These are phyloP conservation scores for Silene conica DNA, from an alignment of 148 eudicot genomes.

Conservation along the genomic window DNA sequence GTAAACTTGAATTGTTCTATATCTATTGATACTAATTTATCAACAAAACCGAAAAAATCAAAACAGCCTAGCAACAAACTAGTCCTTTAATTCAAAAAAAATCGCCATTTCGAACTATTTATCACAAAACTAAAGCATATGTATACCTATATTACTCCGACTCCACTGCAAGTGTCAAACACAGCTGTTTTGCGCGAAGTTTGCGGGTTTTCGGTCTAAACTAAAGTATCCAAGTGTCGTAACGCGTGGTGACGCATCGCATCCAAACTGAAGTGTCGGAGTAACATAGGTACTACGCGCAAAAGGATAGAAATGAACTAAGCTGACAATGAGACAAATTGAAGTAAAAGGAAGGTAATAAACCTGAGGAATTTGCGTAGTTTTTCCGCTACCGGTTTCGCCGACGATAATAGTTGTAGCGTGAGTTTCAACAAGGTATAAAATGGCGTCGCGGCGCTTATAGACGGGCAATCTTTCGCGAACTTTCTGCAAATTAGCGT, in stretches of 20 bases:
- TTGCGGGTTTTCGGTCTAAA: no score
- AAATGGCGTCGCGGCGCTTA: conserved; percentile 60
- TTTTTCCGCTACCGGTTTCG: conserved; percentile 92
- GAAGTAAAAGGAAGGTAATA: background rate
- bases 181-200: no score
- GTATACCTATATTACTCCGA: background rate
- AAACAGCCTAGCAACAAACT: no score
- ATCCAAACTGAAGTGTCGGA: background rate
- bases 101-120: background rate
- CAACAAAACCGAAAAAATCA: background rate
- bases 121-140: background rate
- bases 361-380: conserved; percentile 98
- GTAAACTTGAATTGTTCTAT: background rate
- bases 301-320: background rate
- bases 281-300: background rate
- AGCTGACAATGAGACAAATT: background rate
- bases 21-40: background rate
- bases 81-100: background rate
- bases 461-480: conserved; percentile 80
- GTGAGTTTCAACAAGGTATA: conserved; percentile 79
- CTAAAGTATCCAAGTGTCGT: background rate
- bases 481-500: conserved; percentile 55
- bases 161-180: no score
- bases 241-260: background rate
- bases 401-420: conserved; percentile 83